phyloP scores from a whole-genome alignment of 495 filamentous ascomycete species.

The Lophium mytilinum region DNA sequence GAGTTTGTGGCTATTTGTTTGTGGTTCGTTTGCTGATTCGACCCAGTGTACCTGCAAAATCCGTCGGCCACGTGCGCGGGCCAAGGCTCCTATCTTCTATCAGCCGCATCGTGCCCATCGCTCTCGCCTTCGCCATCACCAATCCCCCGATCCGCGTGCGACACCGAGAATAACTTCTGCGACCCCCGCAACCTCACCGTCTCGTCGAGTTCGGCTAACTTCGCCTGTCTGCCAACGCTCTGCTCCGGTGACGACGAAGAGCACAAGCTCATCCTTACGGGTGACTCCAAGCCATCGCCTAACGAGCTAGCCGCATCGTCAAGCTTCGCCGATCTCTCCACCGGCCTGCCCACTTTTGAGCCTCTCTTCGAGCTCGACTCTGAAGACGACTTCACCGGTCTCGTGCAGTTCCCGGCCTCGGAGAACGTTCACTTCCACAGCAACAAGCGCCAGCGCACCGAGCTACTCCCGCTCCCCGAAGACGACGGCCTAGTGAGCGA shows the following conservation, averaged over 20 bases:
- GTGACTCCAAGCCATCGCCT: slow-evolving; percentile 45
- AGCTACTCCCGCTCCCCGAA: slow-evolving; percentile 53
- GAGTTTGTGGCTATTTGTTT: slow-evolving; percentile 1
- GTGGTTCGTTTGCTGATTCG: not conserved
- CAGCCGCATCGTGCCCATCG: slow-evolving; percentile 71
- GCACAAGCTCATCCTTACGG: slow-evolving; percentile 61
- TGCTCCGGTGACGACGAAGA: slow-evolving; percentile 69
- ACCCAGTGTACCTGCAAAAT: slow-evolving; percentile 73
- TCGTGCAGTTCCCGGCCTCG: slow-evolving; percentile 61
- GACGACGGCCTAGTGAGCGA: slow-evolving; percentile 70
- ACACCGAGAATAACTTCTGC: slow-evolving; percentile 76
- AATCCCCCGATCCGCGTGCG: slow-evolving; percentile 61
- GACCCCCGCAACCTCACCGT: slow-evolving; percentile 90
- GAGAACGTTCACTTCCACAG: slow-evolving; percentile 56
- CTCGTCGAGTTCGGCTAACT: slow-evolving; percentile 50
- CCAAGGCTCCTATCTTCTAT: slow-evolving; percentile 64
- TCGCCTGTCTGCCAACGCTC: slow-evolving; percentile 61
- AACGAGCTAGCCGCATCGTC: slow-evolving; percentile 37
- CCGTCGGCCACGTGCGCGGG: slow-evolving; percentile 40
- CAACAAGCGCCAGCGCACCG: slow-evolving; percentile 71
- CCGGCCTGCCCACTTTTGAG: slow-evolving; percentile 68
- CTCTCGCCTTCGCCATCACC: slow-evolving; percentile 76
- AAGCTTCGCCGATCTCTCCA: slow-evolving; percentile 43
- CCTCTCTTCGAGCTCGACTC: slow-evolving; percentile 87
- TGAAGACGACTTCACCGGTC: slow-evolving; percentile 77